phyloP scores from a whole-genome alignment of 495 filamentous ascomycete genomes.

The Penicillium coffeae region DNA sequence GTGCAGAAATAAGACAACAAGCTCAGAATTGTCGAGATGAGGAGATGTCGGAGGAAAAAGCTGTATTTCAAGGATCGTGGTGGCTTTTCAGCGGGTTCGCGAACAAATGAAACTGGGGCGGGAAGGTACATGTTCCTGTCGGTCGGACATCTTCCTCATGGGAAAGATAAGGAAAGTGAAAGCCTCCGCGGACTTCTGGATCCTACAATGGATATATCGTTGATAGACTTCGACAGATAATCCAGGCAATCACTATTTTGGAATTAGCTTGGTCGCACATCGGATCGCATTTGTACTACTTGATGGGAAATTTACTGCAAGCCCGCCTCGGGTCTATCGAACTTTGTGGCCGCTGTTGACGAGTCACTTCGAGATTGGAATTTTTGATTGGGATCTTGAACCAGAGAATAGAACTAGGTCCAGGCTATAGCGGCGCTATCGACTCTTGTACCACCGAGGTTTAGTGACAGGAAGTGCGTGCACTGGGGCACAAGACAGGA shows the following conservation, averaged over 20 bases:
- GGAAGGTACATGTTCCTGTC: not conserved
- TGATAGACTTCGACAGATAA: not conserved
- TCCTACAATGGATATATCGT: not conserved
- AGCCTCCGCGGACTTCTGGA: not conserved
- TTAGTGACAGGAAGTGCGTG: too few species aligned
- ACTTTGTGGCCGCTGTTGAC: too few species aligned
- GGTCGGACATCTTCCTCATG: not conserved
- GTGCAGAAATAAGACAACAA: not conserved
- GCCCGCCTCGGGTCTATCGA: not conserved
- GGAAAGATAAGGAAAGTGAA: not conserved
- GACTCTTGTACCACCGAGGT: too few species aligned
- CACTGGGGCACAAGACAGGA: too few species aligned
- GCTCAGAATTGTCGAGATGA: not conserved
- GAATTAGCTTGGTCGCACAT: not conserved
- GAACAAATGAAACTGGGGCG: not conserved
- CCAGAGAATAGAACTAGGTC: too few species aligned
- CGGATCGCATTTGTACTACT: not conserved
- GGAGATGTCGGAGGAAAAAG: not conserved
- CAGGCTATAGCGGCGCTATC: too few species aligned
- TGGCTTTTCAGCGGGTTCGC: not conserved
- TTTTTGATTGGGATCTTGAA: too few species aligned
- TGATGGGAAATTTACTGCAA: not conserved
- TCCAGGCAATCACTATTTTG: not conserved
- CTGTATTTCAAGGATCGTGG: not conserved
- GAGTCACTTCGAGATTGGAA: too few species aligned